These are phyloP conservation scores for Datura wrightii DNA, from an alignment of 257 asterid species.

Conservation along the genomic window DNA sequence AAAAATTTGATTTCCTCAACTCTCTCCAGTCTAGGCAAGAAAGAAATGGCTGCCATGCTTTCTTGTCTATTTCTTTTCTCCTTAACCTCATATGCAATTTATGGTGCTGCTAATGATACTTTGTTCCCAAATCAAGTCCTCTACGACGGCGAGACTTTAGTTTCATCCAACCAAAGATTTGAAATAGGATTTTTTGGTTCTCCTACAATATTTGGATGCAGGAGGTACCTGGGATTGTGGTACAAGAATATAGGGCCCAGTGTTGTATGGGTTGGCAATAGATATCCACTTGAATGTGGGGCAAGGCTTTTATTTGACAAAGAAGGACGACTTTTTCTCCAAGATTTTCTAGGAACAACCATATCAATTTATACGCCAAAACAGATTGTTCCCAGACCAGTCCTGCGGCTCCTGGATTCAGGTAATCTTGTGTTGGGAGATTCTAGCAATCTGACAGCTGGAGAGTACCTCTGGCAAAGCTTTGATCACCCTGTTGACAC, in stretches of 20 bases:
- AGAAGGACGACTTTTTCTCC: slow-evolving; percentile 31
- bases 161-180: slow-evolving; percentile 41
- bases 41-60: background rate
- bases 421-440: slow-evolving; percentile 44
- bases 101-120: slow-evolving; percentile 32
- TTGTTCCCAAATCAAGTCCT: slow-evolving; percentile 38
- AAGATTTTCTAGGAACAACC: slow-evolving; percentile 19
- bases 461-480: slow-evolving; percentile 51
- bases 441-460: background rate
- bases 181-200: slow-evolving; percentile 40
- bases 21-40: too few relatives aligned
- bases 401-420: slow-evolving; percentile 47
- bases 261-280: slow-evolving; percentile 51
- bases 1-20: too few relatives aligned
- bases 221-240: slow-evolving; percentile 39
- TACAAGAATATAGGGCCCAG: background rate
- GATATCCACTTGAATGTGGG: slow-evolving; percentile 38
- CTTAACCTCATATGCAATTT: background rate
- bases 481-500: slow-evolving; percentile 51
- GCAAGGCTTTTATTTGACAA: slow-evolving; percentile 14
- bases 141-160: slow-evolving; percentile 30
- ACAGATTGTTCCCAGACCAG: slow-evolving; percentile 23
- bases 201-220: background rate
- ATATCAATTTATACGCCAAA: slow-evolving; percentile 14
- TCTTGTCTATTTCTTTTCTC: background rate